Evolutionary conservation across 1,284 basidiomycete species (phyloP), one percentile per base, ranked within the genome.

Genomic region (Heterobasidion occidentale): DNA sequence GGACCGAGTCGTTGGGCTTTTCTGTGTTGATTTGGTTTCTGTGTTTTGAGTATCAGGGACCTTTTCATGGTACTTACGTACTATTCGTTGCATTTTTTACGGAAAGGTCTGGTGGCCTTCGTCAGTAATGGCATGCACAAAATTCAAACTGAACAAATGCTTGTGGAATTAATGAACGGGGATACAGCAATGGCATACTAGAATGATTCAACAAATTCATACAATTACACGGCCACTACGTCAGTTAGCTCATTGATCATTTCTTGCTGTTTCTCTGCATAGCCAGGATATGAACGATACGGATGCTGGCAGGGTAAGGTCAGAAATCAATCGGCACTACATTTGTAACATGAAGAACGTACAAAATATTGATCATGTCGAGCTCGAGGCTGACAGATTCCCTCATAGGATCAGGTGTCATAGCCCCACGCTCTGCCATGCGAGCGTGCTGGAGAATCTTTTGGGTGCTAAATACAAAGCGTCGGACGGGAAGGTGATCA

Each of bases 291-390:
- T 92, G 88, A 2, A 92, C 91, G 15, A 94, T 77, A 38, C 92
- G 86, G 60, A 93, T 80, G 67, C 88, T 90, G 44, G 17, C 36
- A 61, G 51, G 12, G 50, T 46, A n/a, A 46, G 38, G 9, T 53
- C 19, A 38, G 4, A 45, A 17, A 19, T 38, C 5, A 53, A 7
- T 33, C 42, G 46, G 35, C 48, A 7, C 12, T 15, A 14, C 46
- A 34, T 17, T 12, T 44, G 7, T 36, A 17, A 8, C 38, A 7
- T 35, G 49, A 17, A 53, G 50, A 27, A 74, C 82, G 60, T 61
- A 88, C 88, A 92, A 90, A 55, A 91, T 90, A 67, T 90, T 94
- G 68, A 96, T 85, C 78, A 93, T 88, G 67, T 94, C 90, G 56
- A 96, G 78, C 67, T 94, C 86, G 50, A 94, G 76, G 53, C 84